phyloP scores from a whole-genome alignment of 805 yeast genomes.

The Candida tallmaniae region DNA sequence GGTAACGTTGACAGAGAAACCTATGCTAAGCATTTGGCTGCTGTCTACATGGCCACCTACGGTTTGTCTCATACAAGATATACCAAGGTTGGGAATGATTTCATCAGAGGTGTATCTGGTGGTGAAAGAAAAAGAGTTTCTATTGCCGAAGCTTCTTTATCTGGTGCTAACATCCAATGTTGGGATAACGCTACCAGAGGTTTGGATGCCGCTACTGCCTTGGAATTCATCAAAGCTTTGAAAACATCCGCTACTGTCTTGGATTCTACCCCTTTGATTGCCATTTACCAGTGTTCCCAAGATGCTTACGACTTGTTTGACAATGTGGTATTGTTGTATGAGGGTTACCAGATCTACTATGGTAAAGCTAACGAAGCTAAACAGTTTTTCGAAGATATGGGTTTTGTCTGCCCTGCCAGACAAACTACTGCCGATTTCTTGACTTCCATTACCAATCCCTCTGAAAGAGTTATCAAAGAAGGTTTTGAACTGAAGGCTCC shows the following conservation, averaged over 20 bases:
- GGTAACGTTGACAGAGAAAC: slow-evolving; percentile 27
- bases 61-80: slow-evolving; percentile 50
- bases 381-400: slow-evolving; percentile 53
- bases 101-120: slow-evolving; percentile 71
- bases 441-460: slow-evolving; percentile 65
- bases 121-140: slow-evolving; percentile 85
- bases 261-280: slow-evolving; percentile 52
- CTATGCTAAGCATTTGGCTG: slow-evolving; percentile 36
- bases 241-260: slow-evolving; percentile 58
- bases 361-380: slow-evolving; percentile 41
- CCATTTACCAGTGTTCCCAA: slow-evolving; percentile 51
- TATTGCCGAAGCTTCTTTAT: slow-evolving; percentile 68
- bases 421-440: slow-evolving; percentile 65
- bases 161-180: slow-evolving; percentile 50
- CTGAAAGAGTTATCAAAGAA: slow-evolving; percentile 46
- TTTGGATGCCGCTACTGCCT: slow-evolving; percentile 77
- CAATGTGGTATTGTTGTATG: slow-evolving; percentile 41
- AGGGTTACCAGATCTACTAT: slow-evolving; percentile 43
- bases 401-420: slow-evolving; percentile 55
- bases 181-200: slow-evolving; percentile 83
- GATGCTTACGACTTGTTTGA: slow-evolving; percentile 45
- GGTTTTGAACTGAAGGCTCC: slow-evolving; percentile 54
- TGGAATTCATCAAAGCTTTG: slow-evolving; percentile 65
- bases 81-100: slow-evolving; percentile 61
- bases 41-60: slow-evolving; percentile 39